phyloP scores from a whole-genome alignment of 306 rosid species.

The Dalbergia oliveri region DNA sequence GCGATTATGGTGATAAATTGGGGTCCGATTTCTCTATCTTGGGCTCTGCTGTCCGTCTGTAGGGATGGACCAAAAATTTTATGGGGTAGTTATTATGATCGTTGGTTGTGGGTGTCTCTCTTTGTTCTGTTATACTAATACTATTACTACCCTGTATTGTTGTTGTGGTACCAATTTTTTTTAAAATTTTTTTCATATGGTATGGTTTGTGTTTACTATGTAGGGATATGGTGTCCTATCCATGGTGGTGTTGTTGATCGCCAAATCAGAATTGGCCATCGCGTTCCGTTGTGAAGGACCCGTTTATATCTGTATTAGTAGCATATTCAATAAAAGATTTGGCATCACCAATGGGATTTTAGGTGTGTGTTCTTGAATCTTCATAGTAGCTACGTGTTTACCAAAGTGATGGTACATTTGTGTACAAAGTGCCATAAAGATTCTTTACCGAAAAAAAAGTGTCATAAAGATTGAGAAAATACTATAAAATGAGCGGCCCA shows the following conservation, averaged over 20 bases:
- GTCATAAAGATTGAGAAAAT: too few relatives aligned
- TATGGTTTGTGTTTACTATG: slow-evolving; percentile 5
- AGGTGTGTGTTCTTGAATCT: too few relatives aligned
- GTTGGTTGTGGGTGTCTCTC: neutral
- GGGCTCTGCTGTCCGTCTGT: neutral
- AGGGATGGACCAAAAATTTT: too few relatives aligned
- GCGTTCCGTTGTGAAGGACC: slow-evolving; percentile 22
- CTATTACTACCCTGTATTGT: neutral
- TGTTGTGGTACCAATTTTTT: neutral
- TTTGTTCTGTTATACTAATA: too few relatives aligned
- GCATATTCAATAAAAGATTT: slow-evolving; percentile 13
- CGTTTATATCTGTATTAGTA: neutral
- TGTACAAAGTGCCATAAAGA: neutral
- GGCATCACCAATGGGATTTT: neutral
- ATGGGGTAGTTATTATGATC: too few relatives aligned
- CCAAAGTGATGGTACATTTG: neutral
- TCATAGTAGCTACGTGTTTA: too few relatives aligned
- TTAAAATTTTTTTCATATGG: too few relatives aligned
- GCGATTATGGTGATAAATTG: neutral
- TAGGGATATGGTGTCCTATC: neutral
- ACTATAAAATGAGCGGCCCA: too few relatives aligned
- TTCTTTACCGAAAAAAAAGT: neutral
- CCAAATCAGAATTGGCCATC: neutral
- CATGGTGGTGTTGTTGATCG: neutral
- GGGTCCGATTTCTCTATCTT: slow-evolving; percentile 25